phyloP scores from a whole-genome alignment of 495 filamentous ascomycete genomes.

The Penicillium verhagenii region DNA sequence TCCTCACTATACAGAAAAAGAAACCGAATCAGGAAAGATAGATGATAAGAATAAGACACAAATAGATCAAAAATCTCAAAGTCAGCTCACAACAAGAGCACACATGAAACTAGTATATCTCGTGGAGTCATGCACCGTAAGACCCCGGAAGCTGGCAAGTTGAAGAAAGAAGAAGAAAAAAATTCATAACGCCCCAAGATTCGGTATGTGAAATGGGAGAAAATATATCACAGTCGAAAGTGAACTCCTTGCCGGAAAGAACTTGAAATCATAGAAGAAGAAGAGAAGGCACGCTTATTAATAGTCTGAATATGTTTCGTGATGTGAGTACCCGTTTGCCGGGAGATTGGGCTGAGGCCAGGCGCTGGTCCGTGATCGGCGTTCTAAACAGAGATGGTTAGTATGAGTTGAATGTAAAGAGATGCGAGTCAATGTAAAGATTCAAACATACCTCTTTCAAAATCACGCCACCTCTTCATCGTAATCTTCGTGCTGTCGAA shows the following conservation, averaged over 20 bases:
- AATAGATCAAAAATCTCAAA: not conserved
- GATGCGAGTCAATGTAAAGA: not conserved
- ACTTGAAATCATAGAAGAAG: not conserved
- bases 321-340: conserved; percentile 23
- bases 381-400: conserved; percentile 15
- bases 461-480: conserved; percentile 97
- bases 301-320: conserved; percentile 35
- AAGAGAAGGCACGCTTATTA: conserved; percentile 10
- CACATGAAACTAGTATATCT: not conserved
- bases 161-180: not conserved
- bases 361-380: conserved; percentile 21
- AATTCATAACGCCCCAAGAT: conserved; percentile 7
- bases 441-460: conserved; percentile 67
- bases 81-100: not conserved
- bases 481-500: conserved; percentile 98
- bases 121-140: not conserved
- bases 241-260: not conserved
- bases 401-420: not conserved
- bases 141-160: not conserved
- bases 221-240: conserved; percentile 20
- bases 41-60: not conserved
- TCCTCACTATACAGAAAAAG: not conserved
- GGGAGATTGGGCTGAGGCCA: conserved; percentile 20
- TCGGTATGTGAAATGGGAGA: conserved; percentile 22
- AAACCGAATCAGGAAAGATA: not conserved